Base-by-base conservation (phyloP, 305 asterid species). In the Salvia sclarea region DNA sequence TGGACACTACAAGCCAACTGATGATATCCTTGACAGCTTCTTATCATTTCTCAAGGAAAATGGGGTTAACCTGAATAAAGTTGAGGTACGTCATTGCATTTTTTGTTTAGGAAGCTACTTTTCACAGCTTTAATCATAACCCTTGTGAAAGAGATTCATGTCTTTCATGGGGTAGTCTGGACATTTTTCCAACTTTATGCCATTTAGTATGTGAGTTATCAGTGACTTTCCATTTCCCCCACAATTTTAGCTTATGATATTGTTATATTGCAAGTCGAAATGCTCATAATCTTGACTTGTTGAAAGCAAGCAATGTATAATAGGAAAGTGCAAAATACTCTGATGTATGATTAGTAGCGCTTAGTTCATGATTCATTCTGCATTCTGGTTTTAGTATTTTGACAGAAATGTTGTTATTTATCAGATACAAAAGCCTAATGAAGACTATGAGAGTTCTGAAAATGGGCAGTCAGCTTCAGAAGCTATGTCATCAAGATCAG, bases 1-100 rank as follows among this genome's bases (percentile, higher is more conserved):
- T 16, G 98, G 86, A 72, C 98, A 88, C 79, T 92, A 86, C 78
- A 88, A 85, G 78, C 98, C 98, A 61, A 91, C 95, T 0, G 96
- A 94, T 61, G 95, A 88, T 20, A 81, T 85, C 75, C 88, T 91
- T n/a, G 82, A 80, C 61, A 60, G 77, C 71, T 86, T 91, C 71
- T 55, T 85, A 55, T 85, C 87, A 67, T 80, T 77, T 79, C 86
- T 91, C 78, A 71, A 73, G 76, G 96, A 83, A 75, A 84, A 85
- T 52, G 95, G 92, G 56, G 96, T 93, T 75, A 72, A 93, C 80
- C 81, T 84, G 66, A 82, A 78, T 53, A 61, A 62, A 70, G 83
- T 86, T 14, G 71, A 80, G 96, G 96, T 89, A 88, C 53, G 63
- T 10, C 40, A 49, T 17, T 49, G 17, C 40, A 17, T 48, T 66